Evolutionary conservation across 1,284 basidiomycete species (phyloP).

Genomic region (Taiwanofungus camphoratus): DNA sequence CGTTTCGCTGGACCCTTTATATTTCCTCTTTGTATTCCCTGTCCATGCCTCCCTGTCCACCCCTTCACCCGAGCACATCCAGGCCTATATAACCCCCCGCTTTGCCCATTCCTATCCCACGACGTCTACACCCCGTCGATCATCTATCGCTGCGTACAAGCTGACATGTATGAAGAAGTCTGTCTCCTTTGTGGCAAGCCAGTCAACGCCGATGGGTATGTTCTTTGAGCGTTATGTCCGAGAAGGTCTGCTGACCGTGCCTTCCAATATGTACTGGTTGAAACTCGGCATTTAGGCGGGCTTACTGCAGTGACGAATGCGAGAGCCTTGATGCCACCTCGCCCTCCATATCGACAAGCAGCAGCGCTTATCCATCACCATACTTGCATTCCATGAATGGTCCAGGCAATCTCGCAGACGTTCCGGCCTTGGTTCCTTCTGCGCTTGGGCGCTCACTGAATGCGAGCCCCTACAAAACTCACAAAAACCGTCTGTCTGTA

Average conservation of each 20-base stretch:
- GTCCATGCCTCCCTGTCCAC: constrained; percentile 8
- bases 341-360: constrained; percentile 60
- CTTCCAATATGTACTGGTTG: constrained; percentile 17
- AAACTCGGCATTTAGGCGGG: constrained; percentile 37
- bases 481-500: constrained; percentile 39
- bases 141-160: neutral
- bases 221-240: constrained; percentile 15
- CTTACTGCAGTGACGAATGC: constrained; percentile 73
- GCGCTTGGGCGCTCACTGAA: constrained; percentile 37
- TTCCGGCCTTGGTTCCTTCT: constrained; percentile 54
- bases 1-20: constrained; percentile 5
- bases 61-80: constrained; percentile 12
- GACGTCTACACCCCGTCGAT: constrained; percentile 2
- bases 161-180: constrained; percentile 69
- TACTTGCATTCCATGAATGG: constrained; percentile 43
- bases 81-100: constrained; percentile 17
- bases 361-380: constrained; percentile 65
- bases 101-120: constrained; percentile 3
- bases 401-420: constrained; percentile 30
- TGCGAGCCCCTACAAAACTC: constrained; percentile 11
- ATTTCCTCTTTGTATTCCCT: constrained; percentile 1
- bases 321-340: constrained; percentile 57
- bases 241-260: constrained; percentile 16
- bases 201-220: constrained; percentile 55
- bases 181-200: constrained; percentile 65